Evolutionary conservation across 371 early-diverging fungal species (phyloP), one percentile per base, ranked within the genome.

Genomic region (Smittium mucronatum): DNA sequence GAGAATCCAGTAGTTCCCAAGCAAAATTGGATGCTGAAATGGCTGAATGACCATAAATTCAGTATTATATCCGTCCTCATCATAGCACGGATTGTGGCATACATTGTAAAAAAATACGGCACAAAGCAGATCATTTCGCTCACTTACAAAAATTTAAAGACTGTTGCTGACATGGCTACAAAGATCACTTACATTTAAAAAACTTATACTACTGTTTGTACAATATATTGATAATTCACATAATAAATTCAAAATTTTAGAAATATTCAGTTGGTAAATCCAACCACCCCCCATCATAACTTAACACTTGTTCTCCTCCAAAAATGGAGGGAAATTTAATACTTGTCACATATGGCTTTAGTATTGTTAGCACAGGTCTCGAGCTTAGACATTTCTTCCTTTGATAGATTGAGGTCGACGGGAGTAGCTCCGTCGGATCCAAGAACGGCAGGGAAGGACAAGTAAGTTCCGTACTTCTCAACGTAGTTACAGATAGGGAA

Each of bases 391-490:
- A 74, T 72, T 70, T 89, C 91, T 25, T 83, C 76, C 5, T 79
- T 76, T 69, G 76, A 76, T 57, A 92, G 76, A 11, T 80, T 80
- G 17, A 89, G 78, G 8, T 87, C 86, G 69, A 88, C 76, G 0
- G 88, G 80, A 34, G 79, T 78, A 25, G 90, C 80, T n/a, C 92
- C 92, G 36, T 83, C 72, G 63, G 76, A 76, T 11, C 91, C 90
- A 34, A 92, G 73, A 29, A 90, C 85, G 29, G 87, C 85, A 0
- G 91, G 93, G 81, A 85, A 81, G 8, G 89, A 87, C 32, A 92
- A 70, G 59, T 85, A 87, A 64, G 85, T 83, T 64, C 81, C 81
- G 32, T 83, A 81, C 26, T 78, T 76, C 26, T 86, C 86, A 69
- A 83, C 79, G 70, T 81, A 91, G 58, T 84, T 83, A 68, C 86